Evolutionary conservation across 805 yeast species (phyloP).

Genomic region (Saturnispora bothae): DNA sequence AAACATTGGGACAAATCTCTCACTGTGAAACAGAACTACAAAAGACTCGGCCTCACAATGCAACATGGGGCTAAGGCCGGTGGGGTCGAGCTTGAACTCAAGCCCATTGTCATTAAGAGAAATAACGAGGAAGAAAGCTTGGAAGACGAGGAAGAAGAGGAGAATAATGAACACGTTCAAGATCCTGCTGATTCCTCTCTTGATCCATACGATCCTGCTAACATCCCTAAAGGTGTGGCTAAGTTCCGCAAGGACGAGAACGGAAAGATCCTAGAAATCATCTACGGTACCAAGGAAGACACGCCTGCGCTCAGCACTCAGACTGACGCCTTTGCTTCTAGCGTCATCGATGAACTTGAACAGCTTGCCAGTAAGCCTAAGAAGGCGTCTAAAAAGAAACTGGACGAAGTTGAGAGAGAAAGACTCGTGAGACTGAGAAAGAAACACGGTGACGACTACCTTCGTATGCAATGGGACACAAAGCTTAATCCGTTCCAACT

Average conservation of each 20-base stretch:
- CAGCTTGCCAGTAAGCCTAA: conserved; percentile 39
- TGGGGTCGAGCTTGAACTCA: conserved; percentile 59
- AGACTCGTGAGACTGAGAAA: conserved; percentile 58
- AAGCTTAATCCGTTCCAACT: conserved; percentile 77
- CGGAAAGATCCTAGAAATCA: conserved; percentile 55
- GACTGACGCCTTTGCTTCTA: conserved; percentile 26
- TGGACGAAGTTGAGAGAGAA: conserved; percentile 61
- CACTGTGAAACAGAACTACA: conserved; percentile 81
- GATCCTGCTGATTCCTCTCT: conserved; percentile 24
- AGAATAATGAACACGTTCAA: conserved; percentile 27
- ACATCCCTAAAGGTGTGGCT: conserved; percentile 73
- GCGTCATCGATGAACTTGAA: conserved; percentile 62
- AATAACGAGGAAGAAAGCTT: conserved; percentile 13
- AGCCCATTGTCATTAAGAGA: conserved; percentile 23
- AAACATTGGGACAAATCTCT: conserved; percentile 80
- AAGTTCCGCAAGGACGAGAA: conserved; percentile 59
- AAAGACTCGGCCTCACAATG: conserved; percentile 63
- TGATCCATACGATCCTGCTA: conserved; percentile 40
- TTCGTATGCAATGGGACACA: conserved; percentile 86
- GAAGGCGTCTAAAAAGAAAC: conserved; percentile 35
- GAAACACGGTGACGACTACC: conserved; percentile 82
- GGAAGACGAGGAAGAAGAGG: conserved; percentile 23
- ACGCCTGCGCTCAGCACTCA: not conserved
- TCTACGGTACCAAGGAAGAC: conserved; percentile 54
- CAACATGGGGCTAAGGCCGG: conserved; percentile 65